Percentiles rank a stretch among this genome's conserved stretches.
phyloP scores from a whole-genome alignment of 495 filamentous ascomycete genomes.

The Bacidia gigantensis region DNA sequence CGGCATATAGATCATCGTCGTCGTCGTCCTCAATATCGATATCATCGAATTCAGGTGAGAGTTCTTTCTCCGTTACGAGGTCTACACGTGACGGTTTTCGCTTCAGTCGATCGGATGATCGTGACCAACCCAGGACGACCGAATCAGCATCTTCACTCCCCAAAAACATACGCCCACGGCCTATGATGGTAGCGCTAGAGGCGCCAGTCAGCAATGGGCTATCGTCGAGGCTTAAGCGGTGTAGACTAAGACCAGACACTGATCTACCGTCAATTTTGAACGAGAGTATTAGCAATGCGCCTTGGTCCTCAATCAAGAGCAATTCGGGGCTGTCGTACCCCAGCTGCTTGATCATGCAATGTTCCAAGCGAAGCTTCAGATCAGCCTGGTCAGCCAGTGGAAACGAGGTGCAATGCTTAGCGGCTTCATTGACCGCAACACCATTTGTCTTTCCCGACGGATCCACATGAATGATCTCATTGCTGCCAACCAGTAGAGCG shows the following conservation, averaged over 20 bases:
- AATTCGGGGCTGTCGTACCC: conserved; percentile 64
- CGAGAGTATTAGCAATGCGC: conserved; percentile 57
- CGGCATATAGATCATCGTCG: conserved; percentile 53
- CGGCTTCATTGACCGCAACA: conserved; percentile 86
- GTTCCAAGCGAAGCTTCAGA: conserved; percentile 65
- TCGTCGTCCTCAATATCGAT: conserved; percentile 43
- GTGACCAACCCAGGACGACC: conserved; percentile 63
- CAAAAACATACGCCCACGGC: conserved; percentile 62
- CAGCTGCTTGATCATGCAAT: conserved; percentile 64
- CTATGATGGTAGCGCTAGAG: conserved; percentile 55
- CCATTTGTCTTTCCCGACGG: conserved; percentile 88
- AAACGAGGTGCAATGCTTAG: conserved; percentile 65
- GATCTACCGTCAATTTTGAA: conserved; percentile 89
- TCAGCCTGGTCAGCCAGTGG: conserved; percentile 73
- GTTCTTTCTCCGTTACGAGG: conserved; percentile 31
- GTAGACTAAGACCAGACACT: conserved; percentile 69
- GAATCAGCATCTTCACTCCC: conserved; percentile 81
- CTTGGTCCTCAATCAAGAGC: conserved; percentile 67
- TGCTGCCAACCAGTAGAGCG: conserved; percentile 69
- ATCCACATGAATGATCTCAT: conserved; percentile 90
- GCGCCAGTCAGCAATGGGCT: conserved; percentile 45
- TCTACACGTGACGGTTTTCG: conserved; percentile 32
- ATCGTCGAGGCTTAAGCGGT: conserved; percentile 49
- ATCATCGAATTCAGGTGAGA: conserved; percentile 34
- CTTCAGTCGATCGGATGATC: conserved; percentile 34